Conservation (phyloP, 352 stramenopile genomes). For the Globisporangium acanthophoron region DNA sequence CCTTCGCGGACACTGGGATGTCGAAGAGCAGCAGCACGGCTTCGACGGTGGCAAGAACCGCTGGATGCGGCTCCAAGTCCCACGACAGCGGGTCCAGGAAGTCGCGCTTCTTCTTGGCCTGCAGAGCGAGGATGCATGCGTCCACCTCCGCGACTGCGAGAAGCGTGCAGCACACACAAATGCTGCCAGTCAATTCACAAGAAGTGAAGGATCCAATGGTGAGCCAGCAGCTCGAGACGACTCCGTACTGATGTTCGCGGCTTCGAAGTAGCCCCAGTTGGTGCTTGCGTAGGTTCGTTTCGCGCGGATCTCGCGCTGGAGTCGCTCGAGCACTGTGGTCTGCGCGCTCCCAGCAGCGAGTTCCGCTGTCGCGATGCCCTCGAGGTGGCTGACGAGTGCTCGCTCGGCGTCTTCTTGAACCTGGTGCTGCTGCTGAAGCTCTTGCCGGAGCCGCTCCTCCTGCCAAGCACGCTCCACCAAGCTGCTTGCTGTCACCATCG, state of each 20-base stretch:
- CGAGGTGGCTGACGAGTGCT: no score
- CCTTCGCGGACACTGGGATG: constrained; percentile 13
- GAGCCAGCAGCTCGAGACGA: neutral
- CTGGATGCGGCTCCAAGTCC: constrained; percentile 41
- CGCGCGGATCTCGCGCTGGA: constrained; percentile 24
- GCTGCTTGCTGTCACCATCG: no score
- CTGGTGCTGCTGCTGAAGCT: no score
- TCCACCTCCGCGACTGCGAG: constrained; percentile 45
- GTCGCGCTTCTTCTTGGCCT: constrained; percentile 44
- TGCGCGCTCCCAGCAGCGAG: no score
- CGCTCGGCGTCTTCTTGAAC: no score
- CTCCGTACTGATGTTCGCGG: constrained; percentile 41
- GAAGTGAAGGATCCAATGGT: neutral
- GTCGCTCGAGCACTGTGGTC: neutral
- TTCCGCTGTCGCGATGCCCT: no score
- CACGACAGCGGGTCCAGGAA: constrained; percentile 63
- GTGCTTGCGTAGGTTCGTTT: constrained; percentile 38
- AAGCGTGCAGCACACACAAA: neutral
- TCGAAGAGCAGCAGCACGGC: constrained; percentile 60
- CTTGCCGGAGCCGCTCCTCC: no score
- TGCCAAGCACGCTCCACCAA: no score
- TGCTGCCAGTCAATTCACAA: no score
- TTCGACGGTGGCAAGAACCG: constrained; percentile 37
- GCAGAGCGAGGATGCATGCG: constrained; percentile 50
- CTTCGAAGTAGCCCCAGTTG: constrained; percentile 49